Base-by-base conservation (phyloP, 23 red algal species). In the Cyanidium caldarium region DNA sequence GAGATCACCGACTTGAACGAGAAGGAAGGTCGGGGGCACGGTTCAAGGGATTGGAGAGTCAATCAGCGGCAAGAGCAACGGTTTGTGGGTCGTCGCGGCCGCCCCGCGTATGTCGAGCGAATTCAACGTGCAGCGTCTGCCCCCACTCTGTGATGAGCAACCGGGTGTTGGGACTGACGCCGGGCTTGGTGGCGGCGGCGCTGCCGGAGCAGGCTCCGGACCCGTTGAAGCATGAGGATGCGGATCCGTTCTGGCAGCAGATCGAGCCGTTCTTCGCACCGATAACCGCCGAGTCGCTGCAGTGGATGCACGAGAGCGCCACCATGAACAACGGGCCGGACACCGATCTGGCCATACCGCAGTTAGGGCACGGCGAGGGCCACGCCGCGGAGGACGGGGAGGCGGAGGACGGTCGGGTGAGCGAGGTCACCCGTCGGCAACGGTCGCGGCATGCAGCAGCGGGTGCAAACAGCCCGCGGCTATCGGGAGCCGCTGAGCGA, bases 201-300 rank as follows among this genome's bases (percentile, higher is more conserved):
- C 23, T 61, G 7, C 51, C 51, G 51, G 51, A 61, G 23, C 19
- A 28, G n/a, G 51, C 21, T 25, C 31, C n/a, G 51, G 51, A 61
- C 51, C 51, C 51, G 51, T 61, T 61, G 21, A 16, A 28, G 21
- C 51, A 61, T 28, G 51, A 61, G 23, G 51, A 61, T 28, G 51
- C 51, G n/a, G 51, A 61, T 61, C 51, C 51, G 51, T 61, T 61
- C 51, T 61, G 51, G 51, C 51, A 28, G 31, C n/a, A 61, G 31
- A 61, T 61, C 7, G 51, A 61, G 21, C 51, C 51, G 10, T 61
- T 61, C 31, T 61, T 61, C 51, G 31, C n/a, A 16, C 51, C 51
- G 51, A 61, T 61, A 61, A 61, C 51, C 3, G 23, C 31, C 3
- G 51, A 61, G 23, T 61, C 51, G 7, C 23, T 61, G 3, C 19